Evolutionary conservation across 768 basidiomycete genomes (phyloP), one percentile per base, ranked within the genome.

Genomic region (Mycena pura): DNA sequence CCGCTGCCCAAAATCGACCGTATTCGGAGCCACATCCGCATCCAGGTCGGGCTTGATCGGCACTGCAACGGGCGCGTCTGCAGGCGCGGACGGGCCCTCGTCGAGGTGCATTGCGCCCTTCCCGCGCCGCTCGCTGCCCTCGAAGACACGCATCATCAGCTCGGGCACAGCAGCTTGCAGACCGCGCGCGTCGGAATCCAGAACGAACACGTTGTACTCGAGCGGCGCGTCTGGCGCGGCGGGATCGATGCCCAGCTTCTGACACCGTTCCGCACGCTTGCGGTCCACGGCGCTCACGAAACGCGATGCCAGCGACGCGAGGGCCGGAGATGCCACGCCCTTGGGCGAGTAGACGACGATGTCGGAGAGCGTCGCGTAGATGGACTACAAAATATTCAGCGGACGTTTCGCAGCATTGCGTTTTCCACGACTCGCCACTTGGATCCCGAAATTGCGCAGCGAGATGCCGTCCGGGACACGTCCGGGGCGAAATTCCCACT

Each of bases 311-410:
- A 91, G 80, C 22, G 81, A 76, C 40, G 86, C 69, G 0, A 89
- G 84, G n/a, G 82, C 79, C 8, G 80, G 77, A 2, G 80, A 78
- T 0, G 80, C 79, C 32, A 76, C 70, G 11, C 92, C 92, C 38
- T 76, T 82, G 8, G 92, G 92, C 14, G 92, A 93, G 74, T 95
- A 96, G 25, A 96, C 78, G 63, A 95, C 88, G 34, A 96, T 87
- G 68, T 96, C 95, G 43, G 92, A 93, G n/a, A 96, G 79, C 7
- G 92, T 90, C 2, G 90, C 88, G 67, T 92, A 93, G 57, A 95
- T 90, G 41, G 91, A 86, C 92, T 93, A n/a, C n/a, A n/a, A n/a
- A n/a, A n/a, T n/a, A n/a, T n/a, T n/a, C n/a, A n/a, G n/a, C n/a
- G n/a, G n/a, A n/a, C n/a, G n/a, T n/a, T n/a, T n/a, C n/a, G n/a